Base-by-base conservation (phyloP, 805 yeast species). In the Kodamaea jinghongensis region DNA sequence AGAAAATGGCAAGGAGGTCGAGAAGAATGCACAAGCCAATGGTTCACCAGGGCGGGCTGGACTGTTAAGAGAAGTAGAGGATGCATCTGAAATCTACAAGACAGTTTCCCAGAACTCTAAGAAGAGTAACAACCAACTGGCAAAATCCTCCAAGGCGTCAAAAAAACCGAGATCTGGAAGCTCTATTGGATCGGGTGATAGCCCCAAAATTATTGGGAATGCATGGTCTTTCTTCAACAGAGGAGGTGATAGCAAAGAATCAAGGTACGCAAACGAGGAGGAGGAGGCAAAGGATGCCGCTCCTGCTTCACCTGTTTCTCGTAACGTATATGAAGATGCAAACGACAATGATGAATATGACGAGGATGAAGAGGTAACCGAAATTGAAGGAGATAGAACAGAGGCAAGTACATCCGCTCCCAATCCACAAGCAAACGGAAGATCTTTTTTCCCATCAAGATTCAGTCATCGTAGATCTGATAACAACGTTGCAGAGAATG, bases 151-250 rank as follows among this genome's bases (percentile, higher is more conserved):
- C 33, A 39, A 17, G 26, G n/a, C 25, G 12, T 31, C 26, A 23
- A 34, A 34, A 14, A 34, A 30, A 22, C 11, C 26, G 10, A 22
- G 17, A 14, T 25, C 15, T 1, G 12, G 13, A 11, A 31, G 28
- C 13, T 29, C 27, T 6, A 23, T 25, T 14, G 42, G 37, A 11
- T 33, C 41, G 36, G 50, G 50, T 22, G 56, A 53, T 13, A 42
- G 55, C 1, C 56, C 62, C 11, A 53, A 53, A 27, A 41, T 52
- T 2, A 45, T 65, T 6, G 54, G 58, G n/a, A 67, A 66, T 39
- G 50, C 71, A 0, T 54, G 65, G 46, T 45, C 55, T 8, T 61
- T 65, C 39, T 61, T 63, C 44, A 51, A 46, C 26, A 46, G 53
- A n/a, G 42, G 42, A 20, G 45, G 43, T 1, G 74, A 68, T 43